Evolutionary conservation across 768 basidiomycete genomes (phyloP).

Genomic region (Termitomyces sp.): DNA sequence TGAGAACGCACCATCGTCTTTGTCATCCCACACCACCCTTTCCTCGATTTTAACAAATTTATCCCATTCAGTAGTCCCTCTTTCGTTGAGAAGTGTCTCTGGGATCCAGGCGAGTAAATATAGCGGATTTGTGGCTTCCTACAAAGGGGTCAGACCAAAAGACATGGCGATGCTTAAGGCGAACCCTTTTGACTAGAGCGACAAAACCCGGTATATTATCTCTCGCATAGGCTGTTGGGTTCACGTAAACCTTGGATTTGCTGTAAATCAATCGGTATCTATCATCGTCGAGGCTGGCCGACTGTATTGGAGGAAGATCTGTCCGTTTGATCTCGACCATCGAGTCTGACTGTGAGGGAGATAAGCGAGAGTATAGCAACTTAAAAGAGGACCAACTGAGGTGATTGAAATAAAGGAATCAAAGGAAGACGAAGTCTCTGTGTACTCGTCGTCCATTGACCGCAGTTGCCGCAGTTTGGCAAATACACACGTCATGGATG

Average conservation of each 20-base stretch:
- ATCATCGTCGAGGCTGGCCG: slow-evolving; percentile 43
- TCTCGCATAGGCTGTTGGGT: slow-evolving; percentile 86
- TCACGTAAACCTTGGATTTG: slow-evolving; percentile 94
- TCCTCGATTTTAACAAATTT: slow-evolving; percentile 88
- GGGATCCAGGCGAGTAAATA: slow-evolving; percentile 94
- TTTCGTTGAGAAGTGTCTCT: slow-evolving; percentile 78
- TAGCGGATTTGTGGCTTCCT: slow-evolving; percentile 74
- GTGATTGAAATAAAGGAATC: slow-evolving; percentile 44
- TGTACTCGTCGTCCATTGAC: slow-evolving; percentile 16
- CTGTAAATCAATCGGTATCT: slow-evolving; percentile 79
- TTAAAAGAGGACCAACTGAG: slow-evolving; percentile 34
- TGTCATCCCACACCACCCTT: slow-evolving; percentile 51
- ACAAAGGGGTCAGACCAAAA: slow-evolving; percentile 4
- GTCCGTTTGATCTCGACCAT: slow-evolving; percentile 75
- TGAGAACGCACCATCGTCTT: slow-evolving; percentile 61
- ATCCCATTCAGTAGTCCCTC: slow-evolving; percentile 81
- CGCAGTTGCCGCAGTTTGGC: slow-evolving; percentile 13
- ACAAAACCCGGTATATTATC: slow-evolving; percentile 96
- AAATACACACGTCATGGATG: slow-evolving; percentile 9
- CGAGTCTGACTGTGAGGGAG: slow-evolving; percentile 40
- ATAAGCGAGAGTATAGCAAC: neutral
- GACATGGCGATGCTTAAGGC: slow-evolving; percentile 1
- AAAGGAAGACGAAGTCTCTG: slow-evolving; percentile 29
- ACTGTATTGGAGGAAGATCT: slow-evolving; percentile 21
- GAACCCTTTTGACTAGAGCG: slow-evolving; percentile 85